These are phyloP conservation scores for Gossypium raimondii DNA, from an alignment of 345 rosid species.

Conservation along the genomic window DNA sequence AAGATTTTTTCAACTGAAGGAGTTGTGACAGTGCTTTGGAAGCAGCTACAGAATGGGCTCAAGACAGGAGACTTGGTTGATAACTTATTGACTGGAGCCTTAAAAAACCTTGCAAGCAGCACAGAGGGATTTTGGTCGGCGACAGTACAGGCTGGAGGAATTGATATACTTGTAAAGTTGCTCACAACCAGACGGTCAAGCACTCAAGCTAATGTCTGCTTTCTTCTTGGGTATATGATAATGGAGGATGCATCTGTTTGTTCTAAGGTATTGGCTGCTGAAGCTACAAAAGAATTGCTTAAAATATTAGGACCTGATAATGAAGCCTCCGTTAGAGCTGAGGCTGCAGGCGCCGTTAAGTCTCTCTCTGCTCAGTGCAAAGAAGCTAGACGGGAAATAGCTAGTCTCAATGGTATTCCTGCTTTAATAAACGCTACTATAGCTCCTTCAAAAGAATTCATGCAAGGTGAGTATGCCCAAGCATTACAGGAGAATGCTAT, in stretches of 20 bases:
- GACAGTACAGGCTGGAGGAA: slow-evolving; percentile 91
- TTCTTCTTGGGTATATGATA: slow-evolving; percentile 95
- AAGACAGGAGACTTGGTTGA: slow-evolving; percentile 83
- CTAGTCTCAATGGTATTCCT: slow-evolving; percentile 88
- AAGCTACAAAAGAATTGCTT: slow-evolving; percentile 81
- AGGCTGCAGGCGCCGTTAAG: slow-evolving; percentile 96
- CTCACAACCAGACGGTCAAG: slow-evolving; percentile 75
- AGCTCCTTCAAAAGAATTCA: slow-evolving; percentile 98
- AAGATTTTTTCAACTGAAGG: slow-evolving; percentile 99
- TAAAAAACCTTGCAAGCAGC: slow-evolving; percentile 84
- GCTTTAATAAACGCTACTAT: slow-evolving; percentile 91
- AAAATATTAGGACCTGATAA: slow-evolving; percentile 89
- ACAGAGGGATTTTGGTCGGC: slow-evolving; percentile 94
- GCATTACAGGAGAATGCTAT: slow-evolving; percentile 98
- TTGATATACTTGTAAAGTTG: slow-evolving; percentile 93
- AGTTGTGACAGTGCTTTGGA: slow-evolving; percentile 95
- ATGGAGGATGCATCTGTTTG: slow-evolving; percentile 93
- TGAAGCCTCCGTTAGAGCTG: slow-evolving; percentile 95
- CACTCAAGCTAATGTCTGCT: slow-evolving; percentile 90
- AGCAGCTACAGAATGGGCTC: slow-evolving; percentile 65
- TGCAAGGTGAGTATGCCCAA: slow-evolving; percentile 99
- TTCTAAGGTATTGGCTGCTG: slow-evolving; percentile 77
- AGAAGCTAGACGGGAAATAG: slow-evolving; percentile 90
- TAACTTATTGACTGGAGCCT: slow-evolving; percentile 87
- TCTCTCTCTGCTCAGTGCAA: slow-evolving; percentile 93